Evolutionary conservation across 75 land plant species (phyloP).

Genomic region (Cupressus sempervirens): DNA sequence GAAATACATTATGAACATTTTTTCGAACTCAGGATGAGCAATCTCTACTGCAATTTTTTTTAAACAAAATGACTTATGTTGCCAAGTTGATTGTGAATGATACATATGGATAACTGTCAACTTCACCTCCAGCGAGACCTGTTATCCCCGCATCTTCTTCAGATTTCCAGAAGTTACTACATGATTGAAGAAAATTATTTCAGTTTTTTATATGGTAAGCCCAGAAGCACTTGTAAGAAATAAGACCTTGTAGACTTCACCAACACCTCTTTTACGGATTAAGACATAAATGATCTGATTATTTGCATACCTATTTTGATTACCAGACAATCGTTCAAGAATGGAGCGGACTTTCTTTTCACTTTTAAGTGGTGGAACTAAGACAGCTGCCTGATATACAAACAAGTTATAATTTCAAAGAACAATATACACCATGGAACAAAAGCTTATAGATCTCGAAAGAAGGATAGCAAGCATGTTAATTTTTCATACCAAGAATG

Average conservation of each 20-base stretch:
- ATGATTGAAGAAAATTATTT: constrained; percentile 6
- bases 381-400: constrained; percentile 54
- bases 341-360: constrained; percentile 85
- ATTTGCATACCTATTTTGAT: constrained; percentile 46
- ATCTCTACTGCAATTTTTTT: background rate
- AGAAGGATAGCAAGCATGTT: background rate
- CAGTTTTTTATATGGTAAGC: background rate
- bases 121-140: constrained; percentile 68
- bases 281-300: background rate
- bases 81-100: constrained; percentile 77
- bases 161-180: constrained; percentile 82
- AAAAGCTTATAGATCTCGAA: constrained; percentile 8
- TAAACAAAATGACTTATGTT: background rate
- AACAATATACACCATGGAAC: background rate
- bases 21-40: background rate
- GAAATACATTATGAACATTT: background rate
- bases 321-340: constrained; percentile 62
- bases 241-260: constrained; percentile 3
- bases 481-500: constrained; percentile 59
- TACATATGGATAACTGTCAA: constrained; percentile 84
- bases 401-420: background rate
- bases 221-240: background rate
- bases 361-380: constrained; percentile 68
- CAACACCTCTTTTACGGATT: background rate
- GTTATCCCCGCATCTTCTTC: constrained; percentile 78